Evolutionary conservation across 768 basidiomycete genomes (phyloP).

Genomic region (Tylopilus balloui): DNA sequence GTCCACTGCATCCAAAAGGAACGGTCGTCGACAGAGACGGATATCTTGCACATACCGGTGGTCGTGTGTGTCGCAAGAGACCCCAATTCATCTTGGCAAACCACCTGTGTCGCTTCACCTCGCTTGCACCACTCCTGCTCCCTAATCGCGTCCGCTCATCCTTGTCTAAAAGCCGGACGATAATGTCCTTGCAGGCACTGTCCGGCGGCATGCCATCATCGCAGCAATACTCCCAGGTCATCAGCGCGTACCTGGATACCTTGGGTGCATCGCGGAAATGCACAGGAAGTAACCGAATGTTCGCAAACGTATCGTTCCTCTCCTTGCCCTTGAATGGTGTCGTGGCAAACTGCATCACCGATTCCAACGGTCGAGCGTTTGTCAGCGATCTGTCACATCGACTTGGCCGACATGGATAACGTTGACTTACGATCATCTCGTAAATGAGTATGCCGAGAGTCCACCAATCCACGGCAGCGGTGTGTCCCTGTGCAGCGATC

Average conservation of each 20-base stretch:
- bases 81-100: conserved; percentile 97
- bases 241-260: conserved; percentile 62
- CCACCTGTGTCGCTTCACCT: conserved; percentile 99
- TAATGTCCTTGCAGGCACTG: conserved; percentile 85
- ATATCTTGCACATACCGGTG: conserved; percentile 62
- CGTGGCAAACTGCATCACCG: conserved; percentile 75
- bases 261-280: conserved; percentile 83
- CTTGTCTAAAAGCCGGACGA: conserved; percentile 87
- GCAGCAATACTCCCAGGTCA: background rate
- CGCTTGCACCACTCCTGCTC: conserved; percentile 91
- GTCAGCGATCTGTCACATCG: conserved; percentile 28
- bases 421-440: conserved; percentile 89
- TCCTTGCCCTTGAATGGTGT: conserved; percentile 98
- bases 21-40: background rate
- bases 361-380: conserved; percentile 24
- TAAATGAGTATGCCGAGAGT: conserved; percentile 97
- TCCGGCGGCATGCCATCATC: conserved; percentile 9
- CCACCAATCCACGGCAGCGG: conserved; percentile 99
- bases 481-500: conserved; percentile 93
- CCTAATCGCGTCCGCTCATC: conserved; percentile 85
- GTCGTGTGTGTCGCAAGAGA: conserved; percentile 83
- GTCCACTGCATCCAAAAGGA: background rate
- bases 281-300: conserved; percentile 85
- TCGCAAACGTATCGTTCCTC: conserved; percentile 93
- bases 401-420: conserved; percentile 23